A percentile compares a stretch with the other conserved stretches of the same genome.
phyloP scores from a whole-genome alignment of 805 yeast genomes.

The Teunomyces stri region DNA sequence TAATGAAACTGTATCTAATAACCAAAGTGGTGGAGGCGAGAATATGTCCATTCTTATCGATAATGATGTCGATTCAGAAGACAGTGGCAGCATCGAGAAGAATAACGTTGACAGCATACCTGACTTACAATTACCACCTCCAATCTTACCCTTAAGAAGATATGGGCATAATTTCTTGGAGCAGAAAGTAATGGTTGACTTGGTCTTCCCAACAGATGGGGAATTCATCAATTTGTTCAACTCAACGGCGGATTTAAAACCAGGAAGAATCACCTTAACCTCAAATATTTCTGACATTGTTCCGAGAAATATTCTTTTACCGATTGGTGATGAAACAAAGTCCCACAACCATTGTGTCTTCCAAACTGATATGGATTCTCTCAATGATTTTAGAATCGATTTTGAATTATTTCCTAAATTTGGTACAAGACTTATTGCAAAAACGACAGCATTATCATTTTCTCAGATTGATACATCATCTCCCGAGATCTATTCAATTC shows the following conservation, averaged over 20 bases:
- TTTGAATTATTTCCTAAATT: slow-evolving; percentile 92
- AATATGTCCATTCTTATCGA: slow-evolving; percentile 26
- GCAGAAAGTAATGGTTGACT: slow-evolving; percentile 79
- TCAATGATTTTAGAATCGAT: slow-evolving; percentile 64
- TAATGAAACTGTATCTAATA: neutral
- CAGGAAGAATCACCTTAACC: slow-evolving; percentile 81
- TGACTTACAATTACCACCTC: slow-evolving; percentile 90
- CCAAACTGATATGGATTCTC: slow-evolving; percentile 74
- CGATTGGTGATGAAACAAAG: slow-evolving; percentile 56
- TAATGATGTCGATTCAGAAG: slow-evolving; percentile 35
- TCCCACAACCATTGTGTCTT: slow-evolving; percentile 66
- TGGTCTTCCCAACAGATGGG: slow-evolving; percentile 55
- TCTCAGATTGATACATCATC: slow-evolving; percentile 39
- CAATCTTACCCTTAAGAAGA: slow-evolving; percentile 86
- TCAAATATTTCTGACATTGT: slow-evolving; percentile 76
- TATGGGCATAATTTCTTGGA: slow-evolving; percentile 96
- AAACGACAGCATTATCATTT: slow-evolving; percentile 72
- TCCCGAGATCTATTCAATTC: slow-evolving; percentile 37
- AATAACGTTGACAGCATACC: slow-evolving; percentile 72
- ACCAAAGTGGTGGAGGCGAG: neutral
- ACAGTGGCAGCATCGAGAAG: slow-evolving; percentile 33
- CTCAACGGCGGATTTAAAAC: slow-evolving; percentile 45
- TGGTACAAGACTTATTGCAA: slow-evolving; percentile 90
- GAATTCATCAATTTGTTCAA: slow-evolving; percentile 48
- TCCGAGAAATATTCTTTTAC: slow-evolving; percentile 82